Conservation (phyloP, 2,329 filamentous ascomycete species). For the Penicillium sp. region DNA sequence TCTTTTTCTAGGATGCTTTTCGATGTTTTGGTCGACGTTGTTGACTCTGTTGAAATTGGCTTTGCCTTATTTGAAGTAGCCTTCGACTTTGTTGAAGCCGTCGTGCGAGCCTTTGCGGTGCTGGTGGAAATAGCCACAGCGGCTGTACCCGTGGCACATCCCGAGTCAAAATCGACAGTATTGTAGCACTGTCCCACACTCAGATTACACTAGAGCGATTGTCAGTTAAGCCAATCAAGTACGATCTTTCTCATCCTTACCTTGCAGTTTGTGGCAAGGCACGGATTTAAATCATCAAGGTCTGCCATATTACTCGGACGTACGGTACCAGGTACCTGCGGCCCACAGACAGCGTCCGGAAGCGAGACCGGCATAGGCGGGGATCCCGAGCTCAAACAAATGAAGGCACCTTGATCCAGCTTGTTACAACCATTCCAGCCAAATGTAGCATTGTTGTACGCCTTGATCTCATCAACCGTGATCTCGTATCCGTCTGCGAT, state of each 20-base stretch:
- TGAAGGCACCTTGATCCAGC: conserved; percentile 29
- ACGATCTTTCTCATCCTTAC: neutral
- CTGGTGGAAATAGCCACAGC: neutral
- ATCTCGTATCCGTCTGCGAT: conserved; percentile 20
- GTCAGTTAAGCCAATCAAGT: neutral
- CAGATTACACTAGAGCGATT: neutral
- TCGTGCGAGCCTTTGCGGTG: neutral
- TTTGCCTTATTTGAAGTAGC: neutral
- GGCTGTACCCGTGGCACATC: neutral
- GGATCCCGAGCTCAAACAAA: conserved; percentile 44
- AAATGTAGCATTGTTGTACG: conserved; percentile 47
- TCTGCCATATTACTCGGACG: conserved; percentile 31
- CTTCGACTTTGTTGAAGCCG: neutral
- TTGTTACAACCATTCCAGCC: conserved; percentile 43
- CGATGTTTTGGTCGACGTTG: neutral
- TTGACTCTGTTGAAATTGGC: neutral
- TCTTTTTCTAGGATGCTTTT: neutral
- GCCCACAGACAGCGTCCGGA: conserved; percentile 47
- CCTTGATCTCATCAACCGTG: conserved; percentile 40
- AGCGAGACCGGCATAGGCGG: conserved; percentile 44
- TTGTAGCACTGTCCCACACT: neutral
- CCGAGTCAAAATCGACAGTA: neutral
- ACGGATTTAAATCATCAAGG: conserved; percentile 16
- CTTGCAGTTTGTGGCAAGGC: neutral
- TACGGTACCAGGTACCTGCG: conserved; percentile 43